Percentiles rank a stretch among this genome's conserved stretches.
Evolutionary conservation across 1,139 yeast genomes (phyloP).

Genomic region (Kurtzmaniella quercitrusa): DNA sequence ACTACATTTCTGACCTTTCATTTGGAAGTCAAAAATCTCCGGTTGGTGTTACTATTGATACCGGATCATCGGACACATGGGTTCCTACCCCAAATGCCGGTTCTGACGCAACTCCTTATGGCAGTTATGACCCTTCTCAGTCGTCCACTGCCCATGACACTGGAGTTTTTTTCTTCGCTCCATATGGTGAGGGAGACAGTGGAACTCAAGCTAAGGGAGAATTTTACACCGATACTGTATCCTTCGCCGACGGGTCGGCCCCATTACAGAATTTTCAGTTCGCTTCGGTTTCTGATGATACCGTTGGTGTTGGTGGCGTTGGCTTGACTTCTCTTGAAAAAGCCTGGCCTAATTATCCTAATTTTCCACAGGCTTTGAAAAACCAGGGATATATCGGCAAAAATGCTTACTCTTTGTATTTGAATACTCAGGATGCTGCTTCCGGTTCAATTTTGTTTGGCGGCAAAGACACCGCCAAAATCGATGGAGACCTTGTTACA

Average conservation of each 20-base stretch:
- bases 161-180: conserved; percentile 6
- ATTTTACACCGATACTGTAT: conserved; percentile 37
- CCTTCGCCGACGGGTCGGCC: conserved; percentile 24
- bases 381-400: conserved; percentile 36
- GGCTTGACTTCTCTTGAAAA: conserved; percentile 42
- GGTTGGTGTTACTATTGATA: conserved; percentile 20
- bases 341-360: conserved; percentile 30
- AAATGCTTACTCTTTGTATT: conserved; percentile 44
- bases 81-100: conserved; percentile 8
- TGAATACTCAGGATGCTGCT: conserved; percentile 24
- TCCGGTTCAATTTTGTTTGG: conserved; percentile 53
- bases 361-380: conserved; percentile 48
- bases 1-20: conserved; percentile 2
- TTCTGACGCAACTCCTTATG: not conserved
- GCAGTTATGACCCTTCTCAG: conserved; percentile 7
- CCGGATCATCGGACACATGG: conserved; percentile 32
- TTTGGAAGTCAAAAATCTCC: conserved; percentile 18
- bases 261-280: conserved; percentile 32
- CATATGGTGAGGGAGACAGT: conserved; percentile 8
- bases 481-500: conserved; percentile 37
- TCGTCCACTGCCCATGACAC: conserved; percentile 8
- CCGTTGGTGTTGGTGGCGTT: conserved; percentile 33
- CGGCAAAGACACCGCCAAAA: conserved; percentile 52
- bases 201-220: conserved; percentile 36
- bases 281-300: conserved; percentile 35